Evolutionary conservation across 176 grass and related monocot genomes (phyloP), one percentile per base, ranked within the genome.

Genomic region (Carex kokanica): DNA sequence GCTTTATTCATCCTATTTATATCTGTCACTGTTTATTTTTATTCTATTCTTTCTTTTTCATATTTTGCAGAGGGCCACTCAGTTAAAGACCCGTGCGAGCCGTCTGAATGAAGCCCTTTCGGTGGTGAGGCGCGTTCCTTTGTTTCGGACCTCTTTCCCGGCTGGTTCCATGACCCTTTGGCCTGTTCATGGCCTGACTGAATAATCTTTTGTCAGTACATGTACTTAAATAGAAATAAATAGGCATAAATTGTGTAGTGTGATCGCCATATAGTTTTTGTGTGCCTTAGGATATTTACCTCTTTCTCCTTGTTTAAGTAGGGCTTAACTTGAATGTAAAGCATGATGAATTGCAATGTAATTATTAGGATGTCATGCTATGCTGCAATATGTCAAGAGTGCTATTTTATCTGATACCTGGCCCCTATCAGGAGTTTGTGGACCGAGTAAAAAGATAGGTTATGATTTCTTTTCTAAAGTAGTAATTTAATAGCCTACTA

Each of bases 101-200:
- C 91, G 84, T 72, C 81, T 93, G 75, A 97, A 97, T 81, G 94
- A 91, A 87, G 90, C 89, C 74, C 73, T 88, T 40, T 84, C 83
- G 0, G 78, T 84, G 81, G 74, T 92, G 64, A 89, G 84, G 23
- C 93, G 83, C 49, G 64, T 80, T 83, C 86, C 93, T 9, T 78
- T 90, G 65, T 64, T 93, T 34, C 91, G 89, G 72, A 69, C 89
- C 31, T 79, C 92, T 49, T 87, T 95, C 74, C 82, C 91, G 60
- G 58, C 86, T 29, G 89, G 67, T 70, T 87, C 90, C 64, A 69
- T 93, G 88, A 87, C 86, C 83, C 88, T 93, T 54, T 93, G 91
- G 93, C 91, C 91, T 75, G 91, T 90, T n/a, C 56, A 92, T 56
- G 91, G 96, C 70, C 74, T 93, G 79, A 91, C 10, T 94, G 85